Evolutionary conservation across 495 filamentous ascomycete species (phyloP), one percentile per base, ranked within the genome.

Genomic region (Corynascus novoguineensis): DNA sequence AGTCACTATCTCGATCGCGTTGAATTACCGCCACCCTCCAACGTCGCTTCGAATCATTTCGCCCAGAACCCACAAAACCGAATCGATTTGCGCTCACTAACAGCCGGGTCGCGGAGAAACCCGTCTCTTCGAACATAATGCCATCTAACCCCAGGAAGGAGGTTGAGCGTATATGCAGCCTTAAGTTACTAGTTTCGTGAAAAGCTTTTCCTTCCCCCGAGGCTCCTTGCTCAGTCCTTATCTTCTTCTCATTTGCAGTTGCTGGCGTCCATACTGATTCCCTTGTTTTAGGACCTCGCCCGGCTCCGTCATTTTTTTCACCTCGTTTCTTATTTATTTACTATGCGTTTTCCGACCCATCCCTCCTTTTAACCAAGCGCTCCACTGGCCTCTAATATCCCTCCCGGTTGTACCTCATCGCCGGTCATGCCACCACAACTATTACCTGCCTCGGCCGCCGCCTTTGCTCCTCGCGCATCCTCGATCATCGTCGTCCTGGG

Each of bases 401-500:
- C 70, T 72, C 67, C 64, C 64, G 64, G 68, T n/a, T n/a, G n/a
- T 61, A n/a, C n/a, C n/a, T 62, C 54, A 60, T 59, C 45, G 53
- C 44, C 50, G 75, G 83, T 69, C 72, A 99, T 99, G 93, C 90
- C 90, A 70, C 85, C 87, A 56, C 82, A 89, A 79, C 81, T 99
- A 71, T 77, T 99, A 63, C 93, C 93, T 24, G 91, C 92, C 61
- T 97, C 93, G 55, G 93, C 93, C 42, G 90, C 92, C 57, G 92
- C 93, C 63, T 99, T 97, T 78, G 93, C 95, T 61, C 92, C 95
- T 59, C 84, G 93, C 59, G 80, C 80, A 37, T 88, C 90, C 3
- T 87, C 90, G n/a, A 90, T 92, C 58, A 99, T 92, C 68, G 87
- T 99, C 60, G 93, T 99, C 61, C 79, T 99, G 63, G 89, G 86